Base-by-base conservation (phyloP, 768 basidiomycete genomes). In the Xerocomellus intermedius region DNA sequence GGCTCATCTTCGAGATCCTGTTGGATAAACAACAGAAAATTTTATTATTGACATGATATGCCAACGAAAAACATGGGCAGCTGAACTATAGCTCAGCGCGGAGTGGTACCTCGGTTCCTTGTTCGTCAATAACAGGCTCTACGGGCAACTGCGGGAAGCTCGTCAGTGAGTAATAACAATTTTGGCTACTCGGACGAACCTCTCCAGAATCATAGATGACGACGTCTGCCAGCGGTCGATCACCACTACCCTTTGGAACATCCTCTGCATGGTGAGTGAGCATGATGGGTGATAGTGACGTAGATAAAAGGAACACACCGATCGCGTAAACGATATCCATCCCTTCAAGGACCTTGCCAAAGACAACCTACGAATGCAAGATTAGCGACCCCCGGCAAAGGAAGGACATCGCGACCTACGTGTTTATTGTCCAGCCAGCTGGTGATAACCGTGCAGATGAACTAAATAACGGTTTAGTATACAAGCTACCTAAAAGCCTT, bases 371-470 rank as follows among this genome's bases (percentile, higher is more conserved):
- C 16, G 39, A 50, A 58, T 5, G 52, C 32, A 49, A 52, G n/a
- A 45, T 70, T 42, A 59, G 24, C n/a, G 8, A 48, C n/a, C 8
- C 1, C 28, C 8, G 4, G 0, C 1, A 38, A 14, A 22, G 13
- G 22, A 43, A n/a, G 8, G 5, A 2, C 17, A 28, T 8, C 14
- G 16, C 39, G 7, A 70, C 81, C 48, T 69, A 89, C 93, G 64
- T 96, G 94, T 72, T 86, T 87, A 62, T 87, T 87, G 73, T 98
- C 94, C 67, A 98, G 75, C 94, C 94, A 96, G 69, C 80, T 78
- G 30, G 94, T 98, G 54, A 83, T 72, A 59, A 85, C 81, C 43
- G 94, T 96, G 74, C 88, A 91, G 69, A 98, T 96, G 75, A 98
- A 98, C 92, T 96, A 33, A 13, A 55, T 13, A 19, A 38, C 47